Evolutionary conservation across 2,329 filamentous ascomycete species (phyloP).

Genomic region (Fusarium sp.): DNA sequence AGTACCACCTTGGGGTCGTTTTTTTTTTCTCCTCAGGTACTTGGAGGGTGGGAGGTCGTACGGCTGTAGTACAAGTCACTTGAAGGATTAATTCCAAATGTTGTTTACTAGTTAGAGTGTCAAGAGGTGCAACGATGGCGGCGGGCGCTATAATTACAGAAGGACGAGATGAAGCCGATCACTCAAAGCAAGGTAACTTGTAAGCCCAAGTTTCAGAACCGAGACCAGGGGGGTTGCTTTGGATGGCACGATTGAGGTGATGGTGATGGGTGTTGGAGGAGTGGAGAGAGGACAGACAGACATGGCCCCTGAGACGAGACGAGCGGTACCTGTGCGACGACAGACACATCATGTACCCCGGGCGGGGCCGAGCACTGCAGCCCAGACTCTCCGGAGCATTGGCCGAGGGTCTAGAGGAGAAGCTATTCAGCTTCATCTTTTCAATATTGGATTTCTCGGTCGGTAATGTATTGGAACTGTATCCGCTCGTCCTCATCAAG

Average conservation of each 20-base stretch:
- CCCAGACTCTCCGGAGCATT: neutral
- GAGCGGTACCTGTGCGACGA: neutral
- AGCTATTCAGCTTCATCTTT: neutral
- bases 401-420: neutral
- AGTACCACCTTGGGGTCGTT: neutral
- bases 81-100: neutral
- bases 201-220: neutral
- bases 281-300: neutral
- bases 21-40: neutral
- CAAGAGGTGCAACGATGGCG: neutral
- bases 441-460: neutral
- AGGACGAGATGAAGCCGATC: neutral
- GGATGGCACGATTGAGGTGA: neutral
- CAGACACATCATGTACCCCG: neutral
- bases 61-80: neutral
- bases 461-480: neutral
- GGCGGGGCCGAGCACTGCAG: neutral
- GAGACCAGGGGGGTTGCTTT: neutral
- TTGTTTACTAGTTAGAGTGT: neutral
- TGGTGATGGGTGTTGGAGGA: neutral
- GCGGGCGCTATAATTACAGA: neutral
- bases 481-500: slow-evolving; percentile 1
- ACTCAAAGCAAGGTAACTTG: neutral
- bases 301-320: neutral
- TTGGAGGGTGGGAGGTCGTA: neutral